Evolutionary conservation across 164 flowering plant species (phyloP), one percentile per base, ranked within the genome.

Genomic region (Magnolia changhungtana): DNA sequence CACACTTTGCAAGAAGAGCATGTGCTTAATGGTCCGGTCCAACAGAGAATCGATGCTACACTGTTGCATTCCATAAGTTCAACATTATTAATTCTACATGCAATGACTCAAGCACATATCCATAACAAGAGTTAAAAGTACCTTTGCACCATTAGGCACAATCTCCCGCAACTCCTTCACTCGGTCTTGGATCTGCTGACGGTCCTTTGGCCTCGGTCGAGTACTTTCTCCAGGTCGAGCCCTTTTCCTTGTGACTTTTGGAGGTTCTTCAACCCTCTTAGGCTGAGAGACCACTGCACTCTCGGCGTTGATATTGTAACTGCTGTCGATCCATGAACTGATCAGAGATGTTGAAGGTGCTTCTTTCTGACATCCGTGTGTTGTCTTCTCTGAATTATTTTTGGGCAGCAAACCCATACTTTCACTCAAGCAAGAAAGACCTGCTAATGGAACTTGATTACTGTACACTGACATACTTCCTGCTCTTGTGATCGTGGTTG

Each of bases 181-280:
- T 58, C 98, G 98, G 81, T 96, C 99, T 87, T 96, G 99, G 72
- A 96, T 93, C 98, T 91, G 89, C 81, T 96, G 99, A 23, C 99
- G 97, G 88, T 96, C 99, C 78, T 96, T 96, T 50, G 99, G 99
- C 84, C 99, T 87, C 45, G 99, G 99, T 74, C 97, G 85, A 50
- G 94, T 91, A 72, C 86, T 95, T 81, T 96, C 99, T 59, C 99
- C 98, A 78, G 99, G 97, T 83, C 90, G 93, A 77, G 90, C 89
- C 83, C 99, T 89, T 85, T 96, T 96, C 55, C 93, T 92, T 50
- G 79, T 76, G 55, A 72, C 65, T 83, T 89, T 93, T 51, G 80
- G 52, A n/a, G 86, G 84, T 66, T 87, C 87, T 65, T 85, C 91
- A 52, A 82, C 49, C 76, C 74, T 85, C 83, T 83, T 86, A 18